These are phyloP conservation scores for Eutypella sp. DNA, from an alignment of 2,329 filamentous ascomycete species.

Conservation along the genomic window DNA sequence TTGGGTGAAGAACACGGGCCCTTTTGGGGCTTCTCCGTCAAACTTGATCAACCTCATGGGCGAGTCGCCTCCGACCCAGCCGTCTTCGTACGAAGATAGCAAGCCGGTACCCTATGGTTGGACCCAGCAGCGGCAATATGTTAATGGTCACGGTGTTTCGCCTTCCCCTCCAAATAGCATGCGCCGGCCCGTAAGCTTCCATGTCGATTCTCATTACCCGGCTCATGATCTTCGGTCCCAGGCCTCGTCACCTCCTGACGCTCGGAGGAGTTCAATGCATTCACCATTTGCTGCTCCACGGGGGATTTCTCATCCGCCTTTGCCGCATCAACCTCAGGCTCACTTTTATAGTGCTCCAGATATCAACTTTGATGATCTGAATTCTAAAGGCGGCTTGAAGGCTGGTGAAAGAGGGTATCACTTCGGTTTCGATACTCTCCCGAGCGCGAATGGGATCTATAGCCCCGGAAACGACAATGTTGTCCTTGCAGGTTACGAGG, in stretches of 20 bases:
- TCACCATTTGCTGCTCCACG: constrained; percentile 40
- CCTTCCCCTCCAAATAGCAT: constrained; percentile 25
- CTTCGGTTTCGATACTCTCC: constrained; percentile 74
- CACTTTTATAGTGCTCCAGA: constrained; percentile 69
- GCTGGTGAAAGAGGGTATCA: constrained; percentile 68
- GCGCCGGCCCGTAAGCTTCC: constrained; percentile 36
- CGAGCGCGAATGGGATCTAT: constrained; percentile 33
- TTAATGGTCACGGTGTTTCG: constrained; percentile 24
- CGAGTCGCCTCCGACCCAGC: constrained; percentile 31
- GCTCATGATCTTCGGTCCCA: constrained; percentile 32
- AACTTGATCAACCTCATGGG: constrained; percentile 32
- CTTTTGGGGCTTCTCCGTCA: constrained; percentile 26
- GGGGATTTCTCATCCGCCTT: constrained; percentile 40
- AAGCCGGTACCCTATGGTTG: constrained; percentile 26
- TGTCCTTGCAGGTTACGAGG: constrained; percentile 73
- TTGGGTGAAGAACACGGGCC: constrained; percentile 25
- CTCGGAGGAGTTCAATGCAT: constrained; percentile 45
- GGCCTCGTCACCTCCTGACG: constrained; percentile 33
- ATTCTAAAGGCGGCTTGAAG: constrained; percentile 48
- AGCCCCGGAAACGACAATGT: constrained; percentile 53
- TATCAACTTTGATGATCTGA: constrained; percentile 57
- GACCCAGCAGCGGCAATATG: constrained; percentile 27
- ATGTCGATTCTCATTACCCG: constrained; percentile 33
- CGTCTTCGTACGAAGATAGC: constrained; percentile 30
- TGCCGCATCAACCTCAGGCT: constrained; percentile 60